These are phyloP conservation scores for Phytopythium litorale DNA, from an alignment of 352 stramenopile species.

Conservation along the genomic window DNA sequence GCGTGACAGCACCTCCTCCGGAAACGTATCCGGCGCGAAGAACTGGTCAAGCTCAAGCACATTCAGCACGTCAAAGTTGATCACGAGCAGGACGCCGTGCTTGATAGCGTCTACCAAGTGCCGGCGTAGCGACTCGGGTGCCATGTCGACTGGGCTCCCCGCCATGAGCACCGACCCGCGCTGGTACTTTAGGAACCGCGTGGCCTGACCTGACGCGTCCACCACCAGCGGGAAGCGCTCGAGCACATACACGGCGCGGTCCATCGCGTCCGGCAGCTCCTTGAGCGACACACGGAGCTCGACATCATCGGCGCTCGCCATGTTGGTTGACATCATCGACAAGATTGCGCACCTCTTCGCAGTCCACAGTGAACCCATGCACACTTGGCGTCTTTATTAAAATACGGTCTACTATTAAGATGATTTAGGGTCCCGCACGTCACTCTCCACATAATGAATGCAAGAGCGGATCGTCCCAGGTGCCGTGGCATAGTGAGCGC, in stretches of 20 bases:
- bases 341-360: not conserved
- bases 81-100: slow-evolving; percentile 65
- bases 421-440: not conserved
- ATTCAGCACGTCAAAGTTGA: slow-evolving; percentile 72
- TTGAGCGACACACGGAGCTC: slow-evolving; percentile 63
- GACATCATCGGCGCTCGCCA: not conserved
- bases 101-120: slow-evolving; percentile 74
- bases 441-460: not conserved
- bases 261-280: slow-evolving; percentile 81
- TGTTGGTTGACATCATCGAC: not conserved
- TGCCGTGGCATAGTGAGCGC: not conserved
- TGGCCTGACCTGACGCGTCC: slow-evolving; percentile 71
- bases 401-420: slow-evolving; percentile 7
- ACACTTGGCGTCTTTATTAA: not conserved
- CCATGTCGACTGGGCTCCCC: slow-evolving; percentile 68
- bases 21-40: slow-evolving; percentile 67
- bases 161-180: slow-evolving; percentile 79
- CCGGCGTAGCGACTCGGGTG: slow-evolving; percentile 51
- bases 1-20: slow-evolving; percentile 63
- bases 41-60: slow-evolving; percentile 75
- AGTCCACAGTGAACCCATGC: slow-evolving; percentile 7
- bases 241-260: slow-evolving; percentile 78
- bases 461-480: not conserved
- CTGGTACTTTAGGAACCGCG: slow-evolving; percentile 90
- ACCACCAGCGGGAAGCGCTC: slow-evolving; percentile 88